Evolutionary conservation across 139 green algal species (phyloP).

Genomic region (Tetradesmus lagerheimii): DNA sequence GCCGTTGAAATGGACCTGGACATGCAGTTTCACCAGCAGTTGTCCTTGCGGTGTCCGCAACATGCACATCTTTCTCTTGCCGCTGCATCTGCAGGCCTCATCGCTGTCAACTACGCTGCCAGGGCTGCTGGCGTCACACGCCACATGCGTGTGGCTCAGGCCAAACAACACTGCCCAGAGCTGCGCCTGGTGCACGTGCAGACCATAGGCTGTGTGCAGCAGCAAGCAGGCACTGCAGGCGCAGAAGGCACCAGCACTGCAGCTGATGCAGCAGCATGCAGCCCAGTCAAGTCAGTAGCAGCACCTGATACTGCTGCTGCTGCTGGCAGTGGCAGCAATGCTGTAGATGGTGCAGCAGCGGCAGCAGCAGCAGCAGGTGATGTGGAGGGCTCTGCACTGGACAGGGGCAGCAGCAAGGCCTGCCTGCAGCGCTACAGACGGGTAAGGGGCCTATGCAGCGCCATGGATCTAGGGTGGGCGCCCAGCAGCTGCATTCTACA

Average conservation of each 20-base stretch:
- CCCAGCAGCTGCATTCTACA: not conserved
- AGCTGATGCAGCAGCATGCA: not conserved
- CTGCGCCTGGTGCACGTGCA: constrained; percentile 90
- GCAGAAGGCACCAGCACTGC: not conserved
- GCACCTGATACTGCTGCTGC: not conserved
- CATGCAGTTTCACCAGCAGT: too few relatives aligned
- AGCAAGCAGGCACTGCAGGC: not conserved
- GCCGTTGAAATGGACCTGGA: too few relatives aligned
- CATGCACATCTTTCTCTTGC: too few relatives aligned
- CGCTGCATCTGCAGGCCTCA: constrained; percentile 65
- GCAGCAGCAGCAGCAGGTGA: not conserved
- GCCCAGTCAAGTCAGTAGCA: not conserved
- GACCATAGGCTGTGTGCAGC: constrained; percentile 74
- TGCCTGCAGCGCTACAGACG: constrained; percentile 81
- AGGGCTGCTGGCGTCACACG: constrained; percentile 81
- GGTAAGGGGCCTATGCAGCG: constrained; percentile 28
- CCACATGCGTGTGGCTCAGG: constrained; percentile 82
- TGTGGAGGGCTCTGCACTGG: not conserved
- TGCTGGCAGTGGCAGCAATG: not conserved
- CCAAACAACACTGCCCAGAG: constrained; percentile 81
- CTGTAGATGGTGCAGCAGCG: not conserved
- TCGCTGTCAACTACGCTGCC: constrained; percentile 94
- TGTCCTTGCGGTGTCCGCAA: too few relatives aligned
- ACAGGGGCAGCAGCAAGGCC: constrained; percentile 67
- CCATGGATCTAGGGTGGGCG: not conserved